Evolutionary conservation across 1,284 basidiomycete genomes (phyloP).

Genomic region (Exobasidium cylindrosporum): DNA sequence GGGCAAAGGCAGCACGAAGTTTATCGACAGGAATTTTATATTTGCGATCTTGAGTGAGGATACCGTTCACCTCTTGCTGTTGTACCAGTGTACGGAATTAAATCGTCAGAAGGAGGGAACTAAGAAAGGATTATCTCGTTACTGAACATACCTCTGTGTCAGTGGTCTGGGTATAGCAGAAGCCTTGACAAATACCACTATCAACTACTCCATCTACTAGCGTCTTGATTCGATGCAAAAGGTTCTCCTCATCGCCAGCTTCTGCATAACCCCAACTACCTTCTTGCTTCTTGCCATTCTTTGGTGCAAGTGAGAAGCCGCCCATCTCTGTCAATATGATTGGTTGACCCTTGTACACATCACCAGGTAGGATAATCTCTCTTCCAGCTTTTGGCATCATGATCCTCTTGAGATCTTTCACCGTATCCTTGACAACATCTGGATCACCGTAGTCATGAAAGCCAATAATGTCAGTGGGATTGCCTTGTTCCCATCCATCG

Average conservation of each 20-base stretch:
- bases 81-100: background rate
- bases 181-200: slow-evolving; percentile 29
- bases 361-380: slow-evolving; percentile 15
- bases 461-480: slow-evolving; percentile 24
- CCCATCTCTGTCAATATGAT: slow-evolving; percentile 36
- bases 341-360: slow-evolving; percentile 19
- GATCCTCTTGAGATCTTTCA: slow-evolving; percentile 16
- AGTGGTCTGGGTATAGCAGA: slow-evolving; percentile 35
- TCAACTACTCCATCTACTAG: slow-evolving; percentile 20
- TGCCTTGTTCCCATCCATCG: slow-evolving; percentile 39
- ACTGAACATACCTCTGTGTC: slow-evolving; percentile 20
- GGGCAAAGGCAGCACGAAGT: slow-evolving; percentile 28
- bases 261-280: slow-evolving; percentile 29
- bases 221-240: slow-evolving; percentile 19
- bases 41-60: slow-evolving; percentile 25
- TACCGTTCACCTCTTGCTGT: slow-evolving; percentile 23
- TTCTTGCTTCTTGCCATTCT: background rate
- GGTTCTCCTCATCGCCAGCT: slow-evolving; percentile 19
- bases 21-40: slow-evolving; percentile 25
- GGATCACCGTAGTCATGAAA: slow-evolving; percentile 28
- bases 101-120: background rate
- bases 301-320: slow-evolving; percentile 19
- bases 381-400: slow-evolving; percentile 18
- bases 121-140: slow-evolving; percentile 15
- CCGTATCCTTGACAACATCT: slow-evolving; percentile 8